phyloP scores from a whole-genome alignment of 2,329 filamentous ascomycete species.

The Penicillium sp. region DNA sequence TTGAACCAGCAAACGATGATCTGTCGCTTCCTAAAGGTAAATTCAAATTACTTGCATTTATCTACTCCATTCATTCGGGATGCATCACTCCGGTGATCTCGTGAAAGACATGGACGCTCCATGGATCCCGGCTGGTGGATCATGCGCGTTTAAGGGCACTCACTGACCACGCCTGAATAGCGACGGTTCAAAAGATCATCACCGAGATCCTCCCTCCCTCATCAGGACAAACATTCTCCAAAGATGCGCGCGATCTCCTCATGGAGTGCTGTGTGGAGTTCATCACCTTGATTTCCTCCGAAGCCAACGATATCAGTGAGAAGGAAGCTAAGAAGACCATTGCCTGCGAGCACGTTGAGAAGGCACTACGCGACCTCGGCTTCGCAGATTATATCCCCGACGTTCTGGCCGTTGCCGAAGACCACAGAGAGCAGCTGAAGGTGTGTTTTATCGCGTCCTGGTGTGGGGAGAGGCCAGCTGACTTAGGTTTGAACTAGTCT shows the following conservation, averaged over 20 bases:
- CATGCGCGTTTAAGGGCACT: background rate
- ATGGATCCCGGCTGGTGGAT: background rate
- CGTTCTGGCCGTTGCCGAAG: constrained; percentile 79
- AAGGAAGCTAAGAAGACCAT: constrained; percentile 99
- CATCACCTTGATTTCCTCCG: constrained; percentile 95
- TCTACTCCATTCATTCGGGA: background rate
- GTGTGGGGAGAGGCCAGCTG: constrained; percentile 5
- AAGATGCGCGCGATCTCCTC: constrained; percentile 89
- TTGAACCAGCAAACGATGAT: constrained; percentile 53
- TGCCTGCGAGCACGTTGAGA: constrained; percentile 94
- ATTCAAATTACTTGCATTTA: constrained; percentile 1
- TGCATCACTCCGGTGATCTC: background rate
- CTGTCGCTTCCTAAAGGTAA: constrained; percentile 60
- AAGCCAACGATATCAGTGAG: constrained; percentile 98
- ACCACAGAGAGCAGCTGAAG: constrained; percentile 92
- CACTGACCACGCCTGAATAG: constrained; percentile 38
- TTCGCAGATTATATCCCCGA: constrained; percentile 90
- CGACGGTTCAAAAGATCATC: constrained; percentile 79
- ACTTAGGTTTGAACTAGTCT: constrained; percentile 54
- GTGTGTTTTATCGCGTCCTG: constrained; percentile 50
- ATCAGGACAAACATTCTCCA: constrained; percentile 80
- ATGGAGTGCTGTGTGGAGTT: constrained; percentile 99
- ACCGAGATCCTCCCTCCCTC: constrained; percentile 82
- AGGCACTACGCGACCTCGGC: constrained; percentile 85
- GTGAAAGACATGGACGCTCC: background rate